These are phyloP conservation scores for Fraxinus floribunda DNA, from an alignment of 305 asterid species.

Conservation along the genomic window DNA sequence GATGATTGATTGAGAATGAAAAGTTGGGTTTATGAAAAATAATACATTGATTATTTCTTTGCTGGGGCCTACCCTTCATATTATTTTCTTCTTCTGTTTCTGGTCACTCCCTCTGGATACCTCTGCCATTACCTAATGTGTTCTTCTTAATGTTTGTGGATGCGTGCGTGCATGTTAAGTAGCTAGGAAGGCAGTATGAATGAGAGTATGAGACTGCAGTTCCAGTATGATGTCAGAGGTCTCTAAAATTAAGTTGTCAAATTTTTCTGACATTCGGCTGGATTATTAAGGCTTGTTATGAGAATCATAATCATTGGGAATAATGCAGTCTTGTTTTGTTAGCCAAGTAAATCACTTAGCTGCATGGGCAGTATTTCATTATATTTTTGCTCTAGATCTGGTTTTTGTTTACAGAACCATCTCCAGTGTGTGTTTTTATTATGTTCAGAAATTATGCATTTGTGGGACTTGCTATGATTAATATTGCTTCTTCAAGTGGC, in stretches of 20 bases:
- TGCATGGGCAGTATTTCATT: background rate
- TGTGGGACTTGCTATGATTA: constrained; percentile 12
- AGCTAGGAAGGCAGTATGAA: constrained; percentile 2
- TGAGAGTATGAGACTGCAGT: constrained; percentile 10
- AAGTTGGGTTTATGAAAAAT: background rate
- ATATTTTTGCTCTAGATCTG: constrained; percentile 10
- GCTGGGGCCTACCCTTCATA: constrained; percentile 8
- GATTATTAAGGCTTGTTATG: background rate
- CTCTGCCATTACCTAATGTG: constrained; percentile 3
- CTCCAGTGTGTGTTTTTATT: constrained; percentile 10
- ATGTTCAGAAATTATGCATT: constrained; percentile 15
- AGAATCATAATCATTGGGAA: background rate
- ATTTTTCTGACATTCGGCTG: constrained; percentile 11
- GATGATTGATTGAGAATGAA: constrained; percentile 19
- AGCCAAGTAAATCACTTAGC: constrained; percentile 6
- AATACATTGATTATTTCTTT: background rate
- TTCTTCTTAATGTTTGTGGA: constrained; percentile 4
- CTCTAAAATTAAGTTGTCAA: constrained; percentile 8
- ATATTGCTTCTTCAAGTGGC: background rate
- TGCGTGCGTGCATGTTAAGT: background rate
- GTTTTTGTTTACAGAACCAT: constrained; percentile 14
- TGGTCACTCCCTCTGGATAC: constrained; percentile 3
- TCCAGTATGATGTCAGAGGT: constrained; percentile 5
- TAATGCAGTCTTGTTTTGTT: background rate
- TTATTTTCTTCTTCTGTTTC: constrained; percentile 8